Percentiles rank a stretch among this genome's conserved stretches.
Evolutionary conservation across 2,329 filamentous ascomycete species (phyloP).

Genomic region (Allantophomopsis cytisporea): DNA sequence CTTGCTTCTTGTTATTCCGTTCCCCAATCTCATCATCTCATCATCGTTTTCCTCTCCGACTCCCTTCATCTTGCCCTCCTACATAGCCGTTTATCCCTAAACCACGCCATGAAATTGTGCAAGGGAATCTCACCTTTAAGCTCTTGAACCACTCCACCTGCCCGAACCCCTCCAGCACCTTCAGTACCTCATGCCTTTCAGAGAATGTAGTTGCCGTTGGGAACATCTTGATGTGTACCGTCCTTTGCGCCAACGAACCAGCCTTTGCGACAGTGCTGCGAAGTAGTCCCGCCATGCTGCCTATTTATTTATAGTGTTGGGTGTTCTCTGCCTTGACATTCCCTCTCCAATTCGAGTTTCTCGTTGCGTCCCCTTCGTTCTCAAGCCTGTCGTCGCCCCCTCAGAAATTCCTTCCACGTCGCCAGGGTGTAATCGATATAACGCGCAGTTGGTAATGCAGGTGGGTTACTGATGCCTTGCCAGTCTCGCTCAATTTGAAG

Average conservation of each 20-base stretch:
- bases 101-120: too few species aligned
- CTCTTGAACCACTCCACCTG: slow-evolving; percentile 17
- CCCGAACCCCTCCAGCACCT: slow-evolving; percentile 17
- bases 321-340: too few species aligned
- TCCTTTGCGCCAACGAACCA: slow-evolving; percentile 5
- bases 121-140: slow-evolving; percentile 11
- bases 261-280: too few species aligned
- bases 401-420: too few species aligned
- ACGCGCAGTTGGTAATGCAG: too few species aligned
- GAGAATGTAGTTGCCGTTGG: slow-evolving; percentile 15
- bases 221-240: slow-evolving; percentile 16
- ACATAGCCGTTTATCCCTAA: too few species aligned
- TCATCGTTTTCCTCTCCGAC: slow-evolving; percentile 12
- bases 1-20: background rate
- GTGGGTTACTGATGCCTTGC: too few species aligned
- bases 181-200: slow-evolving; percentile 18
- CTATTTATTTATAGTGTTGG: background rate
- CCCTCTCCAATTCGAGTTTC: too few species aligned
- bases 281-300: background rate
- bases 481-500: too few species aligned
- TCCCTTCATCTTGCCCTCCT: background rate
- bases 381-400: too few species aligned
- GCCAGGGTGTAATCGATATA: too few species aligned
- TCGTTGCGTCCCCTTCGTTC: too few species aligned
- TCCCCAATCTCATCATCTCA: background rate